A percentile compares a stretch with the other conserved stretches of the same genome.
Conservation (phyloP, 2,329 filamentous ascomycete genomes). For the Exutisphaerella laricina region DNA sequence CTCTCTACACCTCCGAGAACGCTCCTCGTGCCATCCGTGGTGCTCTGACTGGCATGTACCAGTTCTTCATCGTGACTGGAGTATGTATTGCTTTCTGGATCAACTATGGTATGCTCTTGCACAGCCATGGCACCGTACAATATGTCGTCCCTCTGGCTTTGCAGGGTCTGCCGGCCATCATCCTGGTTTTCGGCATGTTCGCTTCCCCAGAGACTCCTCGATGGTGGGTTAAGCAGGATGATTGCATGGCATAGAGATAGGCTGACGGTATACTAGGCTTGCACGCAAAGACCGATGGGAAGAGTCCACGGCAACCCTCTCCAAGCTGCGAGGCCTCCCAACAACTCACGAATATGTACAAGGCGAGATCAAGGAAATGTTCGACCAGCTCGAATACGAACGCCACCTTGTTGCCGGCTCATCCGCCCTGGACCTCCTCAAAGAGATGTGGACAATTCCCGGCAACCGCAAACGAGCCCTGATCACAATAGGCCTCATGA, state of each 20-base stretch:
- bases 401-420: conserved; percentile 62
- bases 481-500: conserved; percentile 56
- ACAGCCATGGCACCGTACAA: conserved; percentile 41
- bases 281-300: conserved; percentile 65
- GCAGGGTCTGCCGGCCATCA: conserved; percentile 58
- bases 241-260: conserved; percentile 27
- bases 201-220: conserved; percentile 40
- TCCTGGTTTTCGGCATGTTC: conserved; percentile 58
- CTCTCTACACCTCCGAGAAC: conserved; percentile 54
- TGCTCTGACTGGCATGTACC: conserved; percentile 55
- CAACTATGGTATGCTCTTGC: conserved; percentile 49
- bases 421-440: conserved; percentile 57
- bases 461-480: conserved; percentile 59
- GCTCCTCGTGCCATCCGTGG: conserved; percentile 40
- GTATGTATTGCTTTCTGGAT: conserved; percentile 33
- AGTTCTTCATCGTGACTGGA: conserved; percentile 48
- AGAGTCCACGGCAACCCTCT: conserved; percentile 52
- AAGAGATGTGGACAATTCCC: conserved; percentile 62
- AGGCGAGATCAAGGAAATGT: conserved; percentile 58
- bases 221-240: conserved; percentile 1
- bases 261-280: conserved; percentile 54
- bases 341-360: conserved; percentile 55
- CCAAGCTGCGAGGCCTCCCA: conserved; percentile 49
- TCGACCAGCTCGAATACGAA: conserved; percentile 62
- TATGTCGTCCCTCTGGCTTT: conserved; percentile 56